Base-by-base conservation (phyloP, 208 protist genomes). In the Leishmania braziliensis region DNA sequence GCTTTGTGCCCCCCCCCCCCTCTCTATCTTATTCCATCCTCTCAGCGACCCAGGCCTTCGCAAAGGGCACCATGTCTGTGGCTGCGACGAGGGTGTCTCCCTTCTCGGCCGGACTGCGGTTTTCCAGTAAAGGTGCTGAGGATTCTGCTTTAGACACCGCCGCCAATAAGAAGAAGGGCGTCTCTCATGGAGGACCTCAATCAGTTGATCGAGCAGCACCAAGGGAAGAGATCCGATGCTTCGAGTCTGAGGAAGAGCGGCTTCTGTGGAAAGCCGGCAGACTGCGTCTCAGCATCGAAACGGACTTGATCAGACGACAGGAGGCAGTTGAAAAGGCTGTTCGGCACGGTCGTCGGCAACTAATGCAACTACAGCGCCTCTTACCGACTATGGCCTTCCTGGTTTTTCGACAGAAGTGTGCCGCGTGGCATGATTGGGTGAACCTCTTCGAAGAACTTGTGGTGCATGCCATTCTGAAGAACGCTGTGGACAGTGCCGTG, bases 381-480 rank as follows among this genome's bases (percentile, higher is more conserved):
- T 73, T 85, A 5, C 86, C 86, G 6, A 77, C 50, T 29, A 20
- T n/a, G 26, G 54, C 36, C 5, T 80, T 89, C 48, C 5, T 80
- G 14, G 5, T 10, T 4, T 83, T 84, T 26, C 82, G 77, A 6
- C 18, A 62, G 23, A 54, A 5, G 5, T 89, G 86, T 56, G 62
- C 62, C 1, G 9, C n/a, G 58, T 73, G 75, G 65, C 54, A 54
- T 14, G 43, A 70, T 14, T 72, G 56, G 10, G 70, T 84, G 50
- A 14, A 14, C 20, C 43, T 81, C 46, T 84, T 86, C 69, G 86
- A 89, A 69, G 80, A 87, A 48, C n/a, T 78, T 16, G 77, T 83
- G 8, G 86, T 89, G 56, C 83, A 77, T 6, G 43, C 62, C n/a
- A 29, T 84, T 36, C 18, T 89, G 46, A 79, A 62, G 33, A 80